Conservation (phyloP, 2,329 filamentous ascomycete genomes). For the Fusarium protoensiforme region DNA sequence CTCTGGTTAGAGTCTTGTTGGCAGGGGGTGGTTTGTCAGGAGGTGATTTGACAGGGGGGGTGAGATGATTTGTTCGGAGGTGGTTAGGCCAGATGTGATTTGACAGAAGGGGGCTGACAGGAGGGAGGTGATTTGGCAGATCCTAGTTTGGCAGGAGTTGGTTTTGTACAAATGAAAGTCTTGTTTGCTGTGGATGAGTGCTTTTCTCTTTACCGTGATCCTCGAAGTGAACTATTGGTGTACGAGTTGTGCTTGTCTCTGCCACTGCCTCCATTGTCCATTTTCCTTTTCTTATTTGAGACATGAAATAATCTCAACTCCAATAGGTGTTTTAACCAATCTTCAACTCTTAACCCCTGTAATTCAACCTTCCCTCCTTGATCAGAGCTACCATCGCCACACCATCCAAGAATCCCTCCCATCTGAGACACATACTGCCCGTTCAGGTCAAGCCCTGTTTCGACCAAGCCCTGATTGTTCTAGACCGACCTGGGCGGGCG, state of each 20-base stretch:
- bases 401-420: neutral
- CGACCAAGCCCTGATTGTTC: neutral
- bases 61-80: neutral
- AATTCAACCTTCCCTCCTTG: neutral
- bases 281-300: neutral
- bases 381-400: neutral
- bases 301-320: neutral
- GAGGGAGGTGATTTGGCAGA: neutral
- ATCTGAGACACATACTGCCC: conserved; percentile 12
- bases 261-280: too few species aligned
- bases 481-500: neutral
- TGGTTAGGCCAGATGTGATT: too few species aligned
- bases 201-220: neutral
- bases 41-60: too few species aligned
- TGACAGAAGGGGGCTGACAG: neutral
- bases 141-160: neutral
- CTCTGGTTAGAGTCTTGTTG: neutral
- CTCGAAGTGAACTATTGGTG: neutral
- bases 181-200: neutral
- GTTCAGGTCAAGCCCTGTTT: conserved; percentile 1
- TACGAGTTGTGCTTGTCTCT: too few species aligned
- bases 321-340: neutral
- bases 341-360: neutral
- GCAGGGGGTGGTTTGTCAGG: neutral
- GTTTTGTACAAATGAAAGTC: neutral